Evolutionary conservation across 495 filamentous ascomycete genomes (phyloP).

Genomic region (Hyaloscypha bicolor): DNA sequence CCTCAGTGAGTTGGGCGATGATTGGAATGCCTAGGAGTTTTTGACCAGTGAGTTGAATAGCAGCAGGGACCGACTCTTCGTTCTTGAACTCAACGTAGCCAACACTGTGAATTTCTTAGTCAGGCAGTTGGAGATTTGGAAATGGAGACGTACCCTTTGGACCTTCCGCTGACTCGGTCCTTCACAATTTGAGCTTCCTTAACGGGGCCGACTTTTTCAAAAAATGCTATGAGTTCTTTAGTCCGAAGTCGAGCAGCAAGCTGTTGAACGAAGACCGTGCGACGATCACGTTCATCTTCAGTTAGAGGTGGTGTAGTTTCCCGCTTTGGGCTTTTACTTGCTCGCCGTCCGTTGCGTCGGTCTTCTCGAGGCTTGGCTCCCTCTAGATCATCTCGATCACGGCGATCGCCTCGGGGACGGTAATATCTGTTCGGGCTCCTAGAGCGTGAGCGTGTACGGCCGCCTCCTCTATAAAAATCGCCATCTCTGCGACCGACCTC

Average conservation of each 20-base stretch:
- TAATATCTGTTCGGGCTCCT: slow-evolving; percentile 80
- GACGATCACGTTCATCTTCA: slow-evolving; percentile 94
- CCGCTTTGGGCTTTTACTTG: slow-evolving; percentile 53
- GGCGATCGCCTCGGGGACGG: slow-evolving; percentile 63
- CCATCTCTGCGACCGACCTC: slow-evolving; percentile 64
- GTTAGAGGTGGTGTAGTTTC: slow-evolving; percentile 66
- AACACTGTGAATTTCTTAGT: slow-evolving; percentile 65
- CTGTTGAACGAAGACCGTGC: slow-evolving; percentile 98
- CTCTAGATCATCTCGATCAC: slow-evolving; percentile 50
- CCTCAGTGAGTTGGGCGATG: slow-evolving; percentile 97
- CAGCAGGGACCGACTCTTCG: slow-evolving; percentile 89
- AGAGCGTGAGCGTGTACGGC: slow-evolving; percentile 71
- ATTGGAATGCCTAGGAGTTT: slow-evolving; percentile 98
- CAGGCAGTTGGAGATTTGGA: neutral
- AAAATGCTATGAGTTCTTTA: slow-evolving; percentile 92
- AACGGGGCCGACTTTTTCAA: slow-evolving; percentile 93
- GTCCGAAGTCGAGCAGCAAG: slow-evolving; percentile 89
- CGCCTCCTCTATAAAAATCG: slow-evolving; percentile 74
- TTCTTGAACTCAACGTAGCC: slow-evolving; percentile 99
- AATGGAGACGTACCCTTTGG: slow-evolving; percentile 76
- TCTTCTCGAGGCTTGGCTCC: slow-evolving; percentile 46
- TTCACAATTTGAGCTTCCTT: slow-evolving; percentile 99
- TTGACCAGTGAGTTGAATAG: slow-evolving; percentile 98
- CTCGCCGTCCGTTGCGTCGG: slow-evolving; percentile 52
- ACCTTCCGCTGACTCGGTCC: slow-evolving; percentile 92